Evolutionary conservation across 2,329 filamentous ascomycete species (phyloP), one percentile per base, ranked within the genome.

Genomic region (Myrmaecium sp.): DNA sequence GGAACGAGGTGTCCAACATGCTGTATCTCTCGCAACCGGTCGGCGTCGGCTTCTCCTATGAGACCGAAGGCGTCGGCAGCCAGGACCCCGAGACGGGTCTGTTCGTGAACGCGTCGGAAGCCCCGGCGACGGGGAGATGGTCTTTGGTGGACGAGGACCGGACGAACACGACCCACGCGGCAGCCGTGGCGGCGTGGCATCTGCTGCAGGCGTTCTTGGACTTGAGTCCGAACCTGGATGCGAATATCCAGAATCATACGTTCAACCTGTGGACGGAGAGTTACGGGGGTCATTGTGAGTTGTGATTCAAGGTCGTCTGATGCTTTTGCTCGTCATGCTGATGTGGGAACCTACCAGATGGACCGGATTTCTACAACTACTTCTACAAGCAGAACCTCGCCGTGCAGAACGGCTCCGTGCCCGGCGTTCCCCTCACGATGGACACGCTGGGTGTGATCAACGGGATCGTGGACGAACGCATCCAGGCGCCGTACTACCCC

Each of bases 381-480:
- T 69, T 69, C 43, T 60, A 65, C 30, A 47, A 67, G 23, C 60
- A 69, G 34, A 69, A 68, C 30, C 42, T 59, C 29, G 52, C 55
- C 16, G 66, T 69, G 34, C 38, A 47, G 16, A 60, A 60, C 21
- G 63, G 62, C 5, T 52, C 44, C 1, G 34, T 47, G 8, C 39
- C 54, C 2, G 65, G 65, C 10, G 55, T 63, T 3, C 46, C 57
- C 22, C 54, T 69, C 3, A 49, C 59, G 16, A 65, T 68, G 30
- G 61, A 66, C 31, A 63, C 63, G 0, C 41, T 69, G 3, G 61
- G 62, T 0, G 59, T 69, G 29, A 58, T 65, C 21, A 67, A 67
- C 33, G 64, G 63, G 7, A 59, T 66, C 26, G 55, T 67, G 33
- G 60, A 64, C 19, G 55, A 59, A 20, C 46, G 55, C 6, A 49